These are phyloP conservation scores for Chaetoscypha palmicola DNA, from an alignment of 2,329 filamentous ascomycete genomes.

Conservation along the genomic window DNA sequence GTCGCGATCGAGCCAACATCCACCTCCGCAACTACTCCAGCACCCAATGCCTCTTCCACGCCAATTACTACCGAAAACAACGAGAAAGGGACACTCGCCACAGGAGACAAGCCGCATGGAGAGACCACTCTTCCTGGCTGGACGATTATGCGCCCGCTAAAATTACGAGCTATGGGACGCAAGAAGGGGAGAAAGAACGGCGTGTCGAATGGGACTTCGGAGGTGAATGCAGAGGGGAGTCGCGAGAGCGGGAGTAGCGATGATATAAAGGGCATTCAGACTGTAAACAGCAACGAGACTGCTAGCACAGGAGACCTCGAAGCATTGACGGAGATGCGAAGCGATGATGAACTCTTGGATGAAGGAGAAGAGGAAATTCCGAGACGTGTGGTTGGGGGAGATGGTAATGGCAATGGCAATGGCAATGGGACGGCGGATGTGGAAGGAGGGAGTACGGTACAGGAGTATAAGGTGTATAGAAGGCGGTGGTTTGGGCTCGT, in stretches of 20 bases:
- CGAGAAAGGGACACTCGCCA: slow-evolving; percentile 6
- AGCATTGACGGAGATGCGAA: slow-evolving; percentile 23
- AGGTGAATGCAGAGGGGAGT: slow-evolving; percentile 7
- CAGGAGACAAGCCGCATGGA: not conserved
- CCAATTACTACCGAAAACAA: not conserved
- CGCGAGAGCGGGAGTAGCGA: slow-evolving; percentile 10
- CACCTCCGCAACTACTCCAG: not conserved
- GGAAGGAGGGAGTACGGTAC: slow-evolving; percentile 6
- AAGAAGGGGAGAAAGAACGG: slow-evolving; percentile 13
- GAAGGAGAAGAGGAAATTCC: slow-evolving; percentile 14
- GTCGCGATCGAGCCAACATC: not conserved
- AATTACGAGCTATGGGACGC: slow-evolving; percentile 10
- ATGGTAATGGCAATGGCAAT: slow-evolving; percentile 2
- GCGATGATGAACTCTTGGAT: slow-evolving; percentile 27
- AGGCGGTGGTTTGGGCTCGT: slow-evolving; percentile 81
- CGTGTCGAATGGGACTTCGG: slow-evolving; percentile 1
- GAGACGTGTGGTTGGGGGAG: slow-evolving; percentile 3
- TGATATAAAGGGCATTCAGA: slow-evolving; percentile 16
- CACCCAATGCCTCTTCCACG: slow-evolving; percentile 1
- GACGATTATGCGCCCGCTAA: slow-evolving; percentile 24
- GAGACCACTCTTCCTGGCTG: slow-evolving; percentile 18
- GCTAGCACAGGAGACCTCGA: slow-evolving; percentile 19
- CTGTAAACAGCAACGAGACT: slow-evolving; percentile 9
- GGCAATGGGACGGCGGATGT: slow-evolving; percentile 1
- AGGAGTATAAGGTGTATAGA: slow-evolving; percentile 61